A percentile compares a stretch with the other conserved stretches of the same genome.
These are phyloP conservation scores for Xylaria longipes DNA, from an alignment of 495 filamentous ascomycete species.

Conservation along the genomic window DNA sequence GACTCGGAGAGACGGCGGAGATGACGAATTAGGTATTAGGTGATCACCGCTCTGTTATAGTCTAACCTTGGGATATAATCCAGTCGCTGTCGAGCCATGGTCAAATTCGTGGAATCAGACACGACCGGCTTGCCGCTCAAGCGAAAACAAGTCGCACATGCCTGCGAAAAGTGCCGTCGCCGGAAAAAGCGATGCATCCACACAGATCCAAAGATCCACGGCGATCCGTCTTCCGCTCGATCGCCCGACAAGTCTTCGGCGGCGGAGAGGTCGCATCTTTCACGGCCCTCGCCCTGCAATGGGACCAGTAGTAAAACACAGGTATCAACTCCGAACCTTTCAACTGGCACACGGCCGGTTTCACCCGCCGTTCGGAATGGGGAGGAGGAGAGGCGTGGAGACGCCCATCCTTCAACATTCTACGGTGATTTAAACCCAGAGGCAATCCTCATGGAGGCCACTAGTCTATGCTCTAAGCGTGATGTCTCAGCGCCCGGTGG, in stretches of 20 bases:
- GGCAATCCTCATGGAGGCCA: slow-evolving; percentile 55
- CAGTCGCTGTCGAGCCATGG: slow-evolving; percentile 29
- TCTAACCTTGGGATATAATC: slow-evolving; percentile 6
- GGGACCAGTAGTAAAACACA: slow-evolving; percentile 5
- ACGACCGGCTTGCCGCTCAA: slow-evolving; percentile 51
- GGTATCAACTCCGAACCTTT: background rate
- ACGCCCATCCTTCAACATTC: slow-evolving; percentile 47
- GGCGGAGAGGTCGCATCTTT: slow-evolving; percentile 6
- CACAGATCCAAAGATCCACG: slow-evolving; percentile 21
- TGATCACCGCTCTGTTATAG: slow-evolving; percentile 2
- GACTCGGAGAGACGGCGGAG: slow-evolving; percentile 16
- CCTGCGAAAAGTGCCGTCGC: slow-evolving; percentile 53
- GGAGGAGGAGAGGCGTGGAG: slow-evolving; percentile 15
- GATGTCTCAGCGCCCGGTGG: slow-evolving; percentile 45
- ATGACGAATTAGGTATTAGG: slow-evolving; percentile 22
- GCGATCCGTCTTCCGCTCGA: background rate
- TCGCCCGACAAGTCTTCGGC: slow-evolving; percentile 13
- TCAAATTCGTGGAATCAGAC: slow-evolving; percentile 56
- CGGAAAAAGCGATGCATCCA: slow-evolving; percentile 51
- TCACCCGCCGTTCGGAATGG: slow-evolving; percentile 20
- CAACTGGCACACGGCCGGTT: background rate
- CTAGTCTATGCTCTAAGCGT: slow-evolving; percentile 44
- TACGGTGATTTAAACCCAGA: slow-evolving; percentile 62
- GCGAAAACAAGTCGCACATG: slow-evolving; percentile 55
- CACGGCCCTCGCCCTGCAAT: background rate